Base-by-base conservation (phyloP, 495 filamentous ascomycete genomes). In the Penicillium mononematosum region DNA sequence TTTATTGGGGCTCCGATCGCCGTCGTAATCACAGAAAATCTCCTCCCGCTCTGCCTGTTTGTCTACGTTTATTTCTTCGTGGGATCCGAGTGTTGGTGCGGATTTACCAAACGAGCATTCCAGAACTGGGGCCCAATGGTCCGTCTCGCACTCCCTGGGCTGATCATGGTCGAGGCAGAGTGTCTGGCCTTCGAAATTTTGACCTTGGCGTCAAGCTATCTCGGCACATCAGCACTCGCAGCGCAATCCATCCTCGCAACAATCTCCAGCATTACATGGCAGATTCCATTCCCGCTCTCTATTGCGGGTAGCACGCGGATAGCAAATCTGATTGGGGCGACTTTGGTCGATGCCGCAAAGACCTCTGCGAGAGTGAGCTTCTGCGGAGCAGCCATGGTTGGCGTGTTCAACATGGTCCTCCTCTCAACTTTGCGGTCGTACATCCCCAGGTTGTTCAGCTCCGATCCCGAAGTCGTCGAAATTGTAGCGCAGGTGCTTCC, bases 81-180 rank as follows among this genome's bases (percentile, higher is more conserved):
- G 45, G 83, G 83, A 22, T 60, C 66, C 31, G 75, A 82, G 53
- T 88, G 92, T 73, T 97, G 92, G 92, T 87, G 88, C 58, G 92
- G 92, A 1, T 84, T 96, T 56, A 86, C 85, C 1, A 73, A 66
- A 49, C 74, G 78, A 24, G 89, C 88, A 7, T 80, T 94, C 45
- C 74, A 76, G 19, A 96, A 95, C 69, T 96, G 92, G 92, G 81
- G 83, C 5, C 89, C 88, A 1, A 94, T 95, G 92, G 81, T 97
- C 64, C 77, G 82, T 50, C 85, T 97, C 16, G 90, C 92, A 0
- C 70, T 96, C 17, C 92, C 88, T 0, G 92, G 92, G 4, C 83
- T 96, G 66, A 71, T 95, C 42, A 96, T 96, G 90, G 88, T 98
- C 1, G 87, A 94, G 68, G 92, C 92, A 7, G 93, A 96, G 67